Conservation (phyloP, 371 early-diverging fungal genomes). For the Rhizoclosmatium hyalinum region DNA sequence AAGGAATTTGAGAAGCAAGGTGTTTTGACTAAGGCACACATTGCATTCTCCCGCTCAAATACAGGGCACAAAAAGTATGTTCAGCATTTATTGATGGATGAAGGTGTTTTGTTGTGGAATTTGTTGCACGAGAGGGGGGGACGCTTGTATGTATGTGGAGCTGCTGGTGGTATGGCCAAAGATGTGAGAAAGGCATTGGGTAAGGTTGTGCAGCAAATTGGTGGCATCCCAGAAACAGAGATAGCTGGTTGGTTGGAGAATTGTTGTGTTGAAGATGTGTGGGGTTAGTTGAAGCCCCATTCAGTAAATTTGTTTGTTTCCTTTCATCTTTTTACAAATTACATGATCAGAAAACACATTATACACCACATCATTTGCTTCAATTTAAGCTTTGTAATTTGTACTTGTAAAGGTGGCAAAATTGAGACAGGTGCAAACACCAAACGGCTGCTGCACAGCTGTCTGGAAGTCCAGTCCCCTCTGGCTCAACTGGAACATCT, state of each 20-base stretch:
- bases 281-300: conserved; percentile 8
- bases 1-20: conserved; percentile 21
- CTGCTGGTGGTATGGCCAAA: conserved; percentile 25
- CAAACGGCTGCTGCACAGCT: too few species aligned
- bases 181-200: conserved; percentile 16
- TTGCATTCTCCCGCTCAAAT: conserved; percentile 31
- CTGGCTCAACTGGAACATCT: too few species aligned
- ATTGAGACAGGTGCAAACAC: too few species aligned
- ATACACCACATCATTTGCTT: too few species aligned
- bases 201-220: conserved; percentile 14
- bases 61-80: conserved; percentile 34
- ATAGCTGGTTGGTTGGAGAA: conserved; percentile 11
- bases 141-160: conserved; percentile 19
- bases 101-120: conserved; percentile 19
- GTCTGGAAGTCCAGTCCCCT: too few species aligned
- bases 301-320: too few species aligned
- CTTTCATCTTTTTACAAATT: too few species aligned
- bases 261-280: conserved; percentile 26
- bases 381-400: too few species aligned
- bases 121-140: conserved; percentile 18
- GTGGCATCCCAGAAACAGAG: conserved; percentile 8
- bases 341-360: too few species aligned
- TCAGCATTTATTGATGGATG: conserved; percentile 22
- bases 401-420: too few species aligned
- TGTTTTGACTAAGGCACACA: conserved; percentile 20